Percentiles rank a stretch among this genome's conserved stretches.
Conservation (phyloP, 139 green algal genomes). For the Pleodorina starrii region DNA sequence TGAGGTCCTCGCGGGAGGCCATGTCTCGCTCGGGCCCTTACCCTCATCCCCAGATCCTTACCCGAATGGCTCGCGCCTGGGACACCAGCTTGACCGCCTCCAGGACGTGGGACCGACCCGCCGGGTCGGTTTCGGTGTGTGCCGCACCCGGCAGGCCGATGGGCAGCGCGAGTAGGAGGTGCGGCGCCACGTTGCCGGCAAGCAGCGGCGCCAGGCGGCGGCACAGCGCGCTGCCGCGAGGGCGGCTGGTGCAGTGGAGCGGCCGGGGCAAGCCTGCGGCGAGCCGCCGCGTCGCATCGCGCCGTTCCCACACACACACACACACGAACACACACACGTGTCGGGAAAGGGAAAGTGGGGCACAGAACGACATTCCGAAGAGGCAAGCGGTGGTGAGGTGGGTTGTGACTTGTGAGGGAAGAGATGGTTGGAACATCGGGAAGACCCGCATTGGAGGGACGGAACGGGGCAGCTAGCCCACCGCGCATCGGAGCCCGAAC, state of each 20-base stretch:
- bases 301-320: too few species aligned
- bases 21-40: background rate
- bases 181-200: conserved; percentile 27
- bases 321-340: too few species aligned
- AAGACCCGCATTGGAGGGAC: too few species aligned
- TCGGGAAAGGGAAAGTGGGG: too few species aligned
- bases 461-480: too few species aligned
- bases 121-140: background rate
- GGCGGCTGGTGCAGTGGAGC: background rate
- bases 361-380: too few species aligned
- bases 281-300: too few species aligned
- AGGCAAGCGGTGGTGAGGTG: too few species aligned
- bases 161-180: conserved; percentile 12
- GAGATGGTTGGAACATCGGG: too few species aligned
- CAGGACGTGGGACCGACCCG: background rate
- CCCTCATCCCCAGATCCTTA: too few species aligned
- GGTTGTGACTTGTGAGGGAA: too few species aligned
- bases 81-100: conserved; percentile 1
- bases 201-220: conserved; percentile 36
- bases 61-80: background rate
- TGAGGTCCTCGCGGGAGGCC: background rate
- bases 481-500: too few species aligned
- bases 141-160: background rate
- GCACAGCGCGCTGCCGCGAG: background rate
- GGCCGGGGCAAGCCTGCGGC: background rate